Conservation (phyloP, 2,329 filamentous ascomycete genomes). For the Taxawa tesnikishii region DNA sequence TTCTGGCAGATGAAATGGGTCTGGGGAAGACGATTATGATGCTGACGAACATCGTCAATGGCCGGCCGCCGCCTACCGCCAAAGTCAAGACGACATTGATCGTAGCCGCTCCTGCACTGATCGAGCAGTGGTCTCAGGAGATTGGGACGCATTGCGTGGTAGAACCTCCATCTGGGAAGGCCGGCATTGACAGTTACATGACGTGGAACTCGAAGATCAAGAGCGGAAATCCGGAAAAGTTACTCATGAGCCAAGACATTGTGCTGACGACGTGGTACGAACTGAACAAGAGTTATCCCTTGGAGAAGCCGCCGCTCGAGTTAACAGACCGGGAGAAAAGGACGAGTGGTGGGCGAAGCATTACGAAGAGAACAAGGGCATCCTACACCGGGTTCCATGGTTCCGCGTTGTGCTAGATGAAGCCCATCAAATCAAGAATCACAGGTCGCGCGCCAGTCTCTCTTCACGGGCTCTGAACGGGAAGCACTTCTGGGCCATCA, state of each 20-base stretch:
- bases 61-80: conserved; percentile 11
- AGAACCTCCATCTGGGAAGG: conserved; percentile 4
- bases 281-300: conserved; percentile 29
- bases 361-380: conserved; percentile 20
- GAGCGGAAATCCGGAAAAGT: background rate
- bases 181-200: background rate
- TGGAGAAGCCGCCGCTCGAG: conserved; percentile 22
- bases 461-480: conserved; percentile 31
- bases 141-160: conserved; percentile 14
- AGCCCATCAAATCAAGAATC: conserved; percentile 44
- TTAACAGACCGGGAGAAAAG: conserved; percentile 15
- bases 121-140: conserved; percentile 26
- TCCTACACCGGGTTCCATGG: conserved; percentile 29
- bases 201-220: background rate
- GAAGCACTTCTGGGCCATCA: conserved; percentile 28
- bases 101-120: conserved; percentile 25
- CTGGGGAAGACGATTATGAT: conserved; percentile 29
- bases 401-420: conserved; percentile 46
- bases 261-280: conserved; percentile 31
- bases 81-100: conserved; percentile 27
- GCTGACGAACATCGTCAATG: conserved; percentile 33
- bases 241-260: conserved; percentile 13
- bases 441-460: conserved; percentile 25
- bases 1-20: conserved; percentile 31
- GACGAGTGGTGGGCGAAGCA: conserved; percentile 24